Evolutionary conservation across 306 rosid genomes (phyloP).

Genomic region (Trifolium subterraneum): DNA sequence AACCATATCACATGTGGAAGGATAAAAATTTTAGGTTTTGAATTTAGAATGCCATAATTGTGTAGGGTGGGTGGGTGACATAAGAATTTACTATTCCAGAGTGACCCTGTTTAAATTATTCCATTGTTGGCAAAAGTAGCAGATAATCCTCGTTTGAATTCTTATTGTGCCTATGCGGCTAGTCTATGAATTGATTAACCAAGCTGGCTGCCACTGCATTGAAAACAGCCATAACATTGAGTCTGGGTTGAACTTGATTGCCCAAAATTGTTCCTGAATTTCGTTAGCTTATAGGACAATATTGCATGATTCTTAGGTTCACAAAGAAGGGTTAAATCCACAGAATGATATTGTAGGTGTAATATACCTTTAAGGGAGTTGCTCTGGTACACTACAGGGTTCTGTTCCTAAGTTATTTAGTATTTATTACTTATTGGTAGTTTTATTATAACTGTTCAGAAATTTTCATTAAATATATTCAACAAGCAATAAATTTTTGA

Average conservation of each 20-base stretch:
- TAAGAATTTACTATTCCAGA: constrained; percentile 25
- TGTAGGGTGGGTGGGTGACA: constrained; percentile 37
- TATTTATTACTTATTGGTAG: neutral
- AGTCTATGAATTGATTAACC: constrained; percentile 15
- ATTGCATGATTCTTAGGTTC: neutral
- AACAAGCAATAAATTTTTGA: constrained; percentile 25
- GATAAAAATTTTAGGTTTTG: constrained; percentile 12
- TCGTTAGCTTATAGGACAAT: constrained; percentile 3
- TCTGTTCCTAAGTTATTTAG: neutral
- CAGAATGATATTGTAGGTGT: constrained; percentile 25
- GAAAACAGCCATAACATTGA: constrained; percentile 6
- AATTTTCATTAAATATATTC: constrained; percentile 14
- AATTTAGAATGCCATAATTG: constrained; percentile 34
- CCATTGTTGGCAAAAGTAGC: constrained; percentile 1
- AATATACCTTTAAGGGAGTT: constrained; percentile 23
- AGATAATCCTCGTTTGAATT: constrained; percentile 27
- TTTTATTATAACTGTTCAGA: neutral
- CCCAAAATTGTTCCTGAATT: constrained; percentile 6
- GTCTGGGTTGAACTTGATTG: constrained; percentile 27
- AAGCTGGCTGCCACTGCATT: constrained; percentile 22
- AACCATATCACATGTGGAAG: constrained; percentile 2
- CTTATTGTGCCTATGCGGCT: neutral
- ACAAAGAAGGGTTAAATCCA: constrained; percentile 14
- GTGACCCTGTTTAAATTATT: constrained; percentile 27
- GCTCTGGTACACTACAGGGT: constrained; percentile 16